Evolutionary conservation across 2,329 filamentous ascomycete genomes (phyloP), one percentile per base, ranked within the genome.

Genomic region (Epichloe aotearoae): DNA sequence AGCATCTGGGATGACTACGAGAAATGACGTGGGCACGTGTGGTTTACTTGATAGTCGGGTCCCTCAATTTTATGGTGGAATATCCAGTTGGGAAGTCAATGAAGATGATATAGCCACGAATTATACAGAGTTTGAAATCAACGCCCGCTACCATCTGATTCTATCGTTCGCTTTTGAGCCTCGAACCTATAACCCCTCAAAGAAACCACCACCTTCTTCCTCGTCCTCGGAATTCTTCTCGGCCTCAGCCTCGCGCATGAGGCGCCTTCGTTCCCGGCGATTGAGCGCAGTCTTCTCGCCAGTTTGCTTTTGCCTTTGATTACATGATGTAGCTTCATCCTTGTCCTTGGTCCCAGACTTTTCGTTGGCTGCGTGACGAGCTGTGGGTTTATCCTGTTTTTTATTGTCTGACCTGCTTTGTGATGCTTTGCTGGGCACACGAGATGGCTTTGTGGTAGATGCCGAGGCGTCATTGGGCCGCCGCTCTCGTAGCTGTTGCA

Each of bases 401-500:
- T 36, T n/a, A 15, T 19, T 12, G n/a, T 23, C 49, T 30, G 15
- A 3, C 39, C 19, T 50, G 5, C 34, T 45, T 19, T 34, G 19
- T 1, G 36, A 19, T 23, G 39, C 12, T 7, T 34, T 34, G 15
- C 33, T 48, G 43, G 49, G 11, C 47, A 52, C 47, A 39, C 52
- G 50, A 36, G 57, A 50, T 20, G 53, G 45, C 49, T 55, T 57
- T 23, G 40, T 44, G 44, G 37, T 46, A 38, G 50, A 50, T 38
- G 46, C 52, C 30, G 53, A 47, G 6, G 53, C 53, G 5, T 56
- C 58, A 38, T 56, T 50, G 14, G 62, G 56, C 23, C 64, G 66
- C 53, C 80, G 73, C 56, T 84, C 78, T 48, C 80, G 72, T 47
- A 86, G 59, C 49, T 62, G 67, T 53, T 77, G 72, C 48, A 86